Percentiles rank a stretch among this genome's conserved stretches.
These are phyloP conservation scores for Boletus rex-veris DNA, from an alignment of 768 basidiomycete genomes.

Conservation along the genomic window DNA sequence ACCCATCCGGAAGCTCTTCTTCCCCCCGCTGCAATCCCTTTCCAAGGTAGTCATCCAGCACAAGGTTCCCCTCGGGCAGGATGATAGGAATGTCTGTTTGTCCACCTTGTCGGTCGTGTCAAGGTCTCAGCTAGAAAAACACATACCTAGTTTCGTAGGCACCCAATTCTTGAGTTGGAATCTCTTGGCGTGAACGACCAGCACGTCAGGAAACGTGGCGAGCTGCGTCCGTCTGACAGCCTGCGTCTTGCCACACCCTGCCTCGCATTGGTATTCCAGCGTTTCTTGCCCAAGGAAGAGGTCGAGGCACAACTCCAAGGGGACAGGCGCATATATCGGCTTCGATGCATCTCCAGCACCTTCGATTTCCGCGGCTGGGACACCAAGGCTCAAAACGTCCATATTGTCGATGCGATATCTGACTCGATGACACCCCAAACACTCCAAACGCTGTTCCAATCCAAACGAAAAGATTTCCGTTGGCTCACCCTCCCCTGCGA, in stretches of 20 bases:
- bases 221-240: slow-evolving; percentile 74
- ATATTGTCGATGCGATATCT: slow-evolving; percentile 74
- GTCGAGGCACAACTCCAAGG: slow-evolving; percentile 59
- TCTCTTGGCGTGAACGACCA: slow-evolving; percentile 89
- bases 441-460: slow-evolving; percentile 85
- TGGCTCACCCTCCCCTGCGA: slow-evolving; percentile 45
- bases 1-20: slow-evolving; percentile 59
- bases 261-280: slow-evolving; percentile 79
- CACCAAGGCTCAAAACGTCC: slow-evolving; percentile 77
- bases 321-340: slow-evolving; percentile 58
- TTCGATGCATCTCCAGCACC: slow-evolving; percentile 33
- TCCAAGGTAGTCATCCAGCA: slow-evolving; percentile 63
- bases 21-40: slow-evolving; percentile 69
- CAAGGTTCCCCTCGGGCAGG: slow-evolving; percentile 59
- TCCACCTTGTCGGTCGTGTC: neutral
- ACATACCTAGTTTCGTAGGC: slow-evolving; percentile 84
- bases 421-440: slow-evolving; percentile 71
- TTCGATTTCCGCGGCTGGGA: slow-evolving; percentile 54
- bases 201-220: slow-evolving; percentile 82
- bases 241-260: slow-evolving; percentile 61
- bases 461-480: slow-evolving; percentile 78
- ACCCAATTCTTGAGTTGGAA: slow-evolving; percentile 98
- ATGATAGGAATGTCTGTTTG: slow-evolving; percentile 77
- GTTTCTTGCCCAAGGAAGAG: slow-evolving; percentile 48
- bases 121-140: neutral